phyloP scores from a whole-genome alignment of 225 moss, liverwort and hornwort species.

The Bryoerythrophyllum caledonicum region DNA sequence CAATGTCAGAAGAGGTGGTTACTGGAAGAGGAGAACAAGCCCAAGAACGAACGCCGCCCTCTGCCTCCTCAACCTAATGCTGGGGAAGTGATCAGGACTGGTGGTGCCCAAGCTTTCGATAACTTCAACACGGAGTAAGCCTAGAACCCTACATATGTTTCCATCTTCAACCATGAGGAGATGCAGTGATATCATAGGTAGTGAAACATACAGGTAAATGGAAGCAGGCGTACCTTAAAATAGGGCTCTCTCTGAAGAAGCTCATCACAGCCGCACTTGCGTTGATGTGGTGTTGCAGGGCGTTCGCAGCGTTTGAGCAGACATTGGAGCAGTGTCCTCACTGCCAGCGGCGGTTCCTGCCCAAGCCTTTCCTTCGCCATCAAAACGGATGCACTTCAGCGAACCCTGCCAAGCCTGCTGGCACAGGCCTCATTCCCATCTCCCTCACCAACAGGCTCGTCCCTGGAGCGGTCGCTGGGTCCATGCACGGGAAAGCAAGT shows the following conservation, averaged over 20 bases:
- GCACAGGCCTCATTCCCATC: constrained; percentile 41
- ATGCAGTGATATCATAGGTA: background rate
- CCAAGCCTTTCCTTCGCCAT: constrained; percentile 49
- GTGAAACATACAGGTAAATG: background rate
- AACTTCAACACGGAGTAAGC: constrained; percentile 62
- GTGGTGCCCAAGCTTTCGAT: constrained; percentile 41
- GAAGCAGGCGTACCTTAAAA: background rate
- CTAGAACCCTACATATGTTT: background rate
- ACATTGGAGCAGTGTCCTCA: constrained; percentile 47
- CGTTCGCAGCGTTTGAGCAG: constrained; percentile 55
- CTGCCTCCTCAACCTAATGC: constrained; percentile 48
- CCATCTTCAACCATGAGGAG: background rate
- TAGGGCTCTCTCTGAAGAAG: background rate
- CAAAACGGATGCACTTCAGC: constrained; percentile 42
- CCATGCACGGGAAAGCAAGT: constrained; percentile 52
- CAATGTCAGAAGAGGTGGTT: constrained; percentile 78
- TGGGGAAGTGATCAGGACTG: constrained; percentile 40
- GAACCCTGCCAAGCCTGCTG: constrained; percentile 58
- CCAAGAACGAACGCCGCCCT: constrained; percentile 55
- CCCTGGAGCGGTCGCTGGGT: constrained; percentile 47
- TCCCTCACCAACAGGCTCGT: constrained; percentile 58
- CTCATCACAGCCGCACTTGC: background rate
- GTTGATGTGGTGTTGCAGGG: constrained; percentile 32
- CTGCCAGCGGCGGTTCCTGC: constrained; percentile 49
- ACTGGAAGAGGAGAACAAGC: constrained; percentile 51